Base-by-base conservation (phyloP, 257 asterid genomes). In the Linderniella brevidens region DNA sequence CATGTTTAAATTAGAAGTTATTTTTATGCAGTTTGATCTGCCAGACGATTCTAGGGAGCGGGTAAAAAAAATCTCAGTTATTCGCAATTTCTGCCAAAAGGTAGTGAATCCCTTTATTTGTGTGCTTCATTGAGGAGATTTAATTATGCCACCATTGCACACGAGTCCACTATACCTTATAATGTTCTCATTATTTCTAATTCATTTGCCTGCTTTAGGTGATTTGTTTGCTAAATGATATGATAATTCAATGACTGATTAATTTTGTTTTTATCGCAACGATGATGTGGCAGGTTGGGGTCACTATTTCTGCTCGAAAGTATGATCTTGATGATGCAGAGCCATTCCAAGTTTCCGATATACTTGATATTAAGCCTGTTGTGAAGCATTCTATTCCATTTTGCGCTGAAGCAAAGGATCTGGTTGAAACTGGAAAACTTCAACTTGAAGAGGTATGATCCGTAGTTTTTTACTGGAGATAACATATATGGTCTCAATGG, bases 351-450 rank as follows among this genome's bases (percentile, higher is more conserved):
- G 74, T 63, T 19, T 70, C 92, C 16, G 96, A 85, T 67, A 63
- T 90, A 51, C 61, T 85, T 71, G 71, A 81, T 75, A 68, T 85
- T 53, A 92, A 79, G 53, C 94, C 99, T 19, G 94, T 90, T 15
- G 85, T 85, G 54, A 90, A 90, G 67, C 94, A 85, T 69, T 88
- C 93, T n/a, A 79, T 90, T 62, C 96, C 94, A 46, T 66, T 90
- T 40, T 85, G 94, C 57, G 77, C 99, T 40, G 94, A 85, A 70
- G 96, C 99, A 54, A 82, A 74, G 80, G 86, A 79, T 65, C 83
- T 90, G 41, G 80, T 85, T 51, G 99, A 90, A 68, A 70, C 94
- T 20, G 99, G 94, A 57, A 90, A 90, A 71, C 74, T 68, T 64
- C 96, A 90, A 48, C 69, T 90, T 64, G 94, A 94, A 16, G 94